Percentiles rank a stretch among this genome's conserved stretches.
These are phyloP conservation scores for Aphanomyces euteiches DNA, from an alignment of 352 stramenopile species.

Conservation along the genomic window DNA sequence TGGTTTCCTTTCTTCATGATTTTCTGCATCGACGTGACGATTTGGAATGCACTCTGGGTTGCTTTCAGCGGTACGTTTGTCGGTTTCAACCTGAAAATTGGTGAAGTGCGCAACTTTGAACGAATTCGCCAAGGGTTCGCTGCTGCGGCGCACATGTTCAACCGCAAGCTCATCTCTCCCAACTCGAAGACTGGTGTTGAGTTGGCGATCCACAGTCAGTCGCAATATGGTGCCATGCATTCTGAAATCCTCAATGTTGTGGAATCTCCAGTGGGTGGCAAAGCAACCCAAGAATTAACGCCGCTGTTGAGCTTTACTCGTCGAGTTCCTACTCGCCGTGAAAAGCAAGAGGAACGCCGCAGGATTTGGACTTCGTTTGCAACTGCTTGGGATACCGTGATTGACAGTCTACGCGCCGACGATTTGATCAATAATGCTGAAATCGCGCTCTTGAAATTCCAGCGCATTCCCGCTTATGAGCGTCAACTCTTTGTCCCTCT, in stretches of 20 bases:
- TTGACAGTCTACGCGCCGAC: conserved; percentile 92
- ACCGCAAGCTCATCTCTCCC: conserved; percentile 74
- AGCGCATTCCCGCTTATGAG: conserved; percentile 93
- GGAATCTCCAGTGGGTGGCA: not conserved
- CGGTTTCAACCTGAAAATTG: conserved; percentile 95
- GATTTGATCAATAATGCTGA: conserved; percentile 88
- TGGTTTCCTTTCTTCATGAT: conserved; percentile 98
- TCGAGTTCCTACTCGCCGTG: conserved; percentile 71
- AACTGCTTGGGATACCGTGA: conserved; percentile 96
- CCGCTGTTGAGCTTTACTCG: conserved; percentile 81
- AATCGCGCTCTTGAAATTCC: conserved; percentile 93
- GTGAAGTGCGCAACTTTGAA: conserved; percentile 93
- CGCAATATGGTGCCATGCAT: conserved; percentile 15
- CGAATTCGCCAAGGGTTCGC: conserved; percentile 85
- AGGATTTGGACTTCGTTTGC: conserved; percentile 99
- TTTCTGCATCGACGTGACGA: conserved; percentile 98
- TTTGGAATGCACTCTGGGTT: conserved; percentile 98
- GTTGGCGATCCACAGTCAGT: conserved; percentile 33
- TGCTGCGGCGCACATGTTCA: conserved; percentile 81
- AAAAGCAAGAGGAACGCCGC: conserved; percentile 89
- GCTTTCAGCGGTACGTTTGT: conserved; percentile 95
- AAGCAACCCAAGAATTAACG: conserved; percentile 35
- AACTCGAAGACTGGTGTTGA: conserved; percentile 72
- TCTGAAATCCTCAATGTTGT: conserved; percentile 11
- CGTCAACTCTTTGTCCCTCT: conserved; percentile 97